Evolutionary conservation across 2,329 filamentous ascomycete genomes (phyloP), one percentile per base, ranked within the genome.

Genomic region (Calycina herbarum): DNA sequence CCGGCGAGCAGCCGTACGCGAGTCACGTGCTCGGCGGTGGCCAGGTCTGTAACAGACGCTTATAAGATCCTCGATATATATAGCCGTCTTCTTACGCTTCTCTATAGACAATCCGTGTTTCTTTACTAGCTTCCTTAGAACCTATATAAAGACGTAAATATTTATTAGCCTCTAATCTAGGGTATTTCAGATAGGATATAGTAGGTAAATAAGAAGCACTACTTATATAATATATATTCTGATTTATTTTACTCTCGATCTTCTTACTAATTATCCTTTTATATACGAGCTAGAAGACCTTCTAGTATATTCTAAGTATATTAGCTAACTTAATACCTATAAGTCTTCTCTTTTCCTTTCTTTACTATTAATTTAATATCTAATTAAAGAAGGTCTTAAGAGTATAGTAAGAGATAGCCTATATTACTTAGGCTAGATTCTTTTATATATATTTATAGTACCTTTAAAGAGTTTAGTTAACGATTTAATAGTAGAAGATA

Each of bases 251-350:
- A 13, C 64, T 58, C 38, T 66, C 31, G 35, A 72, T 72, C 66
- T 72, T 71, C 63, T 64, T 29, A n/a, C 63, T 20, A 51, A 62
- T 72, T 27, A 64, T 69, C 59, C 64, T 67, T 69, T 75, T 56
- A 45, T 70, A 73, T 29, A 74, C 67, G 10, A 75, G 69, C 56
- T 69, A 66, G 60, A 74, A 75, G 35, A 71, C 65, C 62, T 76
- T 76, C 70, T 63, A 76, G 56, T 70, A 71, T 69, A 65, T 76
- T 54, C 66, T 64, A 5, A 76, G 67, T 3, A 69, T 73, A 63
- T 68, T 73, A 13, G 57, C 58, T 29, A 48, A 64, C 64, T 61
- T 54, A 35, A 68, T 62, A 24, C 58, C 61, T 33, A 6, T 17
- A 62, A 68, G 57, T 61, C 64, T 68, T 42, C 64, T 68, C 60